phyloP scores from a whole-genome alignment of 495 filamentous ascomycete genomes.

The Penicillium canescens region DNA sequence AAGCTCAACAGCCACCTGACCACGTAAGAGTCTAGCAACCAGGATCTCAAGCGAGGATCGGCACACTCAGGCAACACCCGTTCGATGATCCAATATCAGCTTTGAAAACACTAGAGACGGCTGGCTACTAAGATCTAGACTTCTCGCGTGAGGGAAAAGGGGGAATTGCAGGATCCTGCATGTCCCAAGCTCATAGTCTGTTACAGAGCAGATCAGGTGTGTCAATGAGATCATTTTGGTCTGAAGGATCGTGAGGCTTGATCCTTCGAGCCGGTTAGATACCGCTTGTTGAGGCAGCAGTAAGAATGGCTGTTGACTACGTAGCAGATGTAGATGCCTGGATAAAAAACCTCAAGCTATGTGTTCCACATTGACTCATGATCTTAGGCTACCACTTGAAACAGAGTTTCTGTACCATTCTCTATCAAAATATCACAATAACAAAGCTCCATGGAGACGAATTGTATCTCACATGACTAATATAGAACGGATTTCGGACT shows the following conservation, averaged over 20 bases:
- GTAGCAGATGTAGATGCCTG: too few relatives aligned
- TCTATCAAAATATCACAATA: neutral
- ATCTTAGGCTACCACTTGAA: too few relatives aligned
- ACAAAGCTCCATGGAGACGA: neutral
- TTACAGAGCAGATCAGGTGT: neutral
- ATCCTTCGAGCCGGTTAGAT: too few relatives aligned
- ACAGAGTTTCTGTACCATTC: neutral
- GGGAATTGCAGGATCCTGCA: neutral
- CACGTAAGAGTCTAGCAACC: neutral
- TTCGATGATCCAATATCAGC: neutral
- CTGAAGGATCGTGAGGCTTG: neutral
- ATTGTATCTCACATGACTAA: too few relatives aligned
- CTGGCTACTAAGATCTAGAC: neutral
- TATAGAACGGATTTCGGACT: neutral
- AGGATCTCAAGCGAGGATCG: neutral
- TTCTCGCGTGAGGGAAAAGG: neutral
- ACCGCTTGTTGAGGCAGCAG: too few relatives aligned
- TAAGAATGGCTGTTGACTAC: too few relatives aligned
- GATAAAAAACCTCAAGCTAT: too few relatives aligned
- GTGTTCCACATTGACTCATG: too few relatives aligned
- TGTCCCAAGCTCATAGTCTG: neutral
- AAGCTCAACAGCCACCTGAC: neutral
- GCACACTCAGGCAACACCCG: neutral
- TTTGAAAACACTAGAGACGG: neutral
- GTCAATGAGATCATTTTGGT: neutral